A percentile compares a stretch with the other conserved stretches of the same genome.
Conservation (phyloP, 805 yeast genomes). For the Zygosaccharomyces bailii region DNA sequence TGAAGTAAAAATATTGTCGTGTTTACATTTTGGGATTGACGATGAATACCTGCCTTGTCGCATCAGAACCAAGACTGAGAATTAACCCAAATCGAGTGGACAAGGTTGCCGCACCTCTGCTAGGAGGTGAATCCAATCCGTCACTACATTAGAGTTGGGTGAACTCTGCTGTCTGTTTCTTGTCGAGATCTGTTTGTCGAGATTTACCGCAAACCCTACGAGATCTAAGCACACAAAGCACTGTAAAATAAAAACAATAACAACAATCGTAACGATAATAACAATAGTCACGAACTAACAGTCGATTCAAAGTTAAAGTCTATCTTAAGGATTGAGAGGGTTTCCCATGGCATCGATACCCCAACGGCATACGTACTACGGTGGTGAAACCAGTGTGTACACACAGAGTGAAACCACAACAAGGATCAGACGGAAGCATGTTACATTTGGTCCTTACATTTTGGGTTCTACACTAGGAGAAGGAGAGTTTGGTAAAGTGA, state of each 20-base stretch:
- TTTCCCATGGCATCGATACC: conserved; percentile 23
- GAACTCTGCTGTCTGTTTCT: neutral
- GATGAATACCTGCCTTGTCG: neutral
- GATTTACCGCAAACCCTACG: conserved; percentile 4
- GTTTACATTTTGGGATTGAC: neutral
- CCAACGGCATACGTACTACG: conserved; percentile 35
- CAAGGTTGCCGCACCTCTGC: neutral
- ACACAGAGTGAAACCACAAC: conserved; percentile 8
- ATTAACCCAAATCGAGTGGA: neutral
- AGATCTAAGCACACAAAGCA: conserved; percentile 6
- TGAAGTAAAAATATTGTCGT: conserved; percentile 1
- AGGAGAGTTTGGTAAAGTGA: conserved; percentile 98
- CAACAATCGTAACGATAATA: neutral
- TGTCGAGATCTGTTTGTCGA: conserved; percentile 2
- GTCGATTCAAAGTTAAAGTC: neutral
- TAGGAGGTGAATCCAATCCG: neutral
- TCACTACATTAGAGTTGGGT: neutral
- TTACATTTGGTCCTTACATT: conserved; percentile 84
- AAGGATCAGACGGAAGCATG: conserved; percentile 49
- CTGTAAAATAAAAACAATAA: neutral
- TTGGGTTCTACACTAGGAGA: conserved; percentile 94
- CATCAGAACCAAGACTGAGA: neutral
- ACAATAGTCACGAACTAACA: neutral
- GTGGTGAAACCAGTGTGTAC: conserved; percentile 20
- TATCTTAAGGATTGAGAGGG: neutral